These are phyloP conservation scores for Vitis rotundifolia DNA, from an alignment of 164 flowering plant genomes.

Conservation along the genomic window DNA sequence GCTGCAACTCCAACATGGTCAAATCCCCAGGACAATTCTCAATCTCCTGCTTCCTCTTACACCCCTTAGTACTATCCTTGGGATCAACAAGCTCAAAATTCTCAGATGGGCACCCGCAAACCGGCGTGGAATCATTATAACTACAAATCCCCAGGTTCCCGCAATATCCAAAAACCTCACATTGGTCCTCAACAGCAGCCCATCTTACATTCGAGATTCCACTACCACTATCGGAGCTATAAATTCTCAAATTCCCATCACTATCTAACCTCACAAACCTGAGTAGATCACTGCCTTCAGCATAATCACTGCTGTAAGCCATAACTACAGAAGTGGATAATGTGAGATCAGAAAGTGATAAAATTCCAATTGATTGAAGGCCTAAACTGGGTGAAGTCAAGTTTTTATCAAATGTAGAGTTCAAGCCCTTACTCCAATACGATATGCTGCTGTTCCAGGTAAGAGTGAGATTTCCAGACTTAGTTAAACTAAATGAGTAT, in stretches of 20 bases:
- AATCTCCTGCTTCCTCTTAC: constrained; percentile 70
- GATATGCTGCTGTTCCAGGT: constrained; percentile 41
- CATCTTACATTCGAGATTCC: constrained; percentile 38
- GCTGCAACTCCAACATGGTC: constrained; percentile 53
- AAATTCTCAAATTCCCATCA: constrained; percentile 91
- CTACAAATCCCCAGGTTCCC: constrained; percentile 83
- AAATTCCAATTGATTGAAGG: constrained; percentile 48
- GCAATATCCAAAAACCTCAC: constrained; percentile 77
- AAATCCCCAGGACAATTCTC: constrained; percentile 47
- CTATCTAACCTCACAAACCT: constrained; percentile 64
- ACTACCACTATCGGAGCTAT: constrained; percentile 43
- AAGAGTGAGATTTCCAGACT: constrained; percentile 44
- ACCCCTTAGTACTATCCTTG: constrained; percentile 62
- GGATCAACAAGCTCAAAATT: constrained; percentile 68
- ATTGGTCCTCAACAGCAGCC: constrained; percentile 83
- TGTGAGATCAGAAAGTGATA: constrained; percentile 45
- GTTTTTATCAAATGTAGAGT: constrained; percentile 29
- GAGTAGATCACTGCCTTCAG: constrained; percentile 44
- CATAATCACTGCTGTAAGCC: constrained; percentile 81
- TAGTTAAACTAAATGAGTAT: constrained; percentile 39
- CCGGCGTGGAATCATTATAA: constrained; percentile 55
- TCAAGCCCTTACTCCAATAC: constrained; percentile 45
- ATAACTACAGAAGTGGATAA: constrained; percentile 25
- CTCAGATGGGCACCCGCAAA: constrained; percentile 72
- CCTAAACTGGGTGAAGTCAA: constrained; percentile 51